A percentile compares a stretch with the other conserved stretches of the same genome.
phyloP scores from a whole-genome alignment of 2,329 filamentous ascomycete genomes.

The Beauveria rudraprayagi region DNA sequence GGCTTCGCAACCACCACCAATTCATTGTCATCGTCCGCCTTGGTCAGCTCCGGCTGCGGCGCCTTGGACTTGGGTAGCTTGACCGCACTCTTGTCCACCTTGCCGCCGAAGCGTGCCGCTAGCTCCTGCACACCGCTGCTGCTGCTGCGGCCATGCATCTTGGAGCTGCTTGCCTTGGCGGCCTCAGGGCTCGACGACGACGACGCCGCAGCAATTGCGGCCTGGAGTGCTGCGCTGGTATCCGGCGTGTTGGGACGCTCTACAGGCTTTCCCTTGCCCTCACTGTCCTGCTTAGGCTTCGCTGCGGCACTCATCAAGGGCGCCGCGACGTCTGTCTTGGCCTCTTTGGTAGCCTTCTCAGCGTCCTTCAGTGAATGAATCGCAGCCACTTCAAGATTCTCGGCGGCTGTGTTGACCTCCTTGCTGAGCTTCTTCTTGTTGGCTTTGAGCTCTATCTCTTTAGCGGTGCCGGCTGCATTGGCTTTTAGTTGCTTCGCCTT shows the following conservation, averaged over 20 bases:
- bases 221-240: slow-evolving; percentile 1
- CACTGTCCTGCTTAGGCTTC: neutral
- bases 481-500: neutral
- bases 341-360: neutral
- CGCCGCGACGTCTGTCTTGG: too few species aligned
- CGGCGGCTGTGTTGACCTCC: neutral
- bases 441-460: neutral
- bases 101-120: neutral
- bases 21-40: neutral
- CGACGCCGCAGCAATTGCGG: neutral
- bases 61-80: neutral
- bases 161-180: neutral
- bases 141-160: neutral
- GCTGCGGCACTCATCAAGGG: neutral
- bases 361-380: neutral
- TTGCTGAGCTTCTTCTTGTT: neutral
- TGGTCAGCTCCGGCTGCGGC: neutral
- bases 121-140: neutral
- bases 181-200: neutral
- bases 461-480: neutral
- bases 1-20: neutral
- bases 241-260: neutral
- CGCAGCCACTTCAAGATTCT: neutral
- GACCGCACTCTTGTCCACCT: neutral
- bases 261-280: neutral